Evolutionary conservation across 2,329 filamentous ascomycete species (phyloP), one percentile per base, ranked within the genome.

Genomic region (Aspergillus cejpii): DNA sequence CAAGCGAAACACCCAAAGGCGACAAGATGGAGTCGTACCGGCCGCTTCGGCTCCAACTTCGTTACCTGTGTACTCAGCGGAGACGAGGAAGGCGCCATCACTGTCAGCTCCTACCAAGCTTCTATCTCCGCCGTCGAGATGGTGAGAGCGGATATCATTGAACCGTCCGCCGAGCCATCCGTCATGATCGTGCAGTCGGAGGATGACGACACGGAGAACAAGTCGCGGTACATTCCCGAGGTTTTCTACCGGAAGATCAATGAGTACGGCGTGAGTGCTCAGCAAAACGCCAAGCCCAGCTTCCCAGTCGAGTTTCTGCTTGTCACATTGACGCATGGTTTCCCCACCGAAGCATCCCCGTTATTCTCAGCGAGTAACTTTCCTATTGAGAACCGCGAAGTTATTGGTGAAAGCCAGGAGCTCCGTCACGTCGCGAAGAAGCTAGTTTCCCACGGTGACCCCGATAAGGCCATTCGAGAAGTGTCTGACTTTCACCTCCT

Each of bases 231-330:
- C 62, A 94, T 98, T 17, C 92, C 92, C 1, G 92, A 98, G 61
- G 91, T 98, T 3, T 98, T 97, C 69, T 98, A 94, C 71, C 82
- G 91, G 50, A 83, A 81, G 56, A 88, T 95, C 67, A 98, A 98
- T 67, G 91, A 98, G 65, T 95, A 98, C 62, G 90, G 90, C 26
- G 87, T 85, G 52, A 95, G 91, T 56, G 92, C 97, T 6, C 92
- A 96, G 64, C 88, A 97, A 67, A 97, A 95, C 58, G 92, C 92
- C 19, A 97, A 96, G 64, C 92, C 92, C 0, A 83, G 86, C 37
- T 98, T 98, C 65, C 92, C 92, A 0, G 90, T 96, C 39, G 92
- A 98, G 64, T 98, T 97, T 65, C 78, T 98, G 26, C 83, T 97
- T 45, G 87, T 97, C 49, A 97, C 92, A 6, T 77, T 98, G 51